Evolutionary conservation across 2,329 filamentous ascomycete genomes (phyloP), one percentile per base, ranked within the genome.

Genomic region (Trichoderma atroviride): DNA sequence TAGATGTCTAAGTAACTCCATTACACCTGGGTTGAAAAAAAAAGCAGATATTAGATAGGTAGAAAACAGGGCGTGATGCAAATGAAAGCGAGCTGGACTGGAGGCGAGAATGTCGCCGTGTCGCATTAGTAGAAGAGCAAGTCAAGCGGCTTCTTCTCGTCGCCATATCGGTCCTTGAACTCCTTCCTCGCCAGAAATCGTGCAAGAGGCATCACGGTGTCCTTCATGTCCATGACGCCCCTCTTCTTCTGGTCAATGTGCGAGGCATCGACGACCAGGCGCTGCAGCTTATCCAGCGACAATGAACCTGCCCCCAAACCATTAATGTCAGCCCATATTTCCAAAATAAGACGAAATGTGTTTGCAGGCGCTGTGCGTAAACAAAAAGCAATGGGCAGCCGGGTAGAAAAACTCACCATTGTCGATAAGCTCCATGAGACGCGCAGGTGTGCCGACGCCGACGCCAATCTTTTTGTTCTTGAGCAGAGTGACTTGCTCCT

Each of bases 221-320:
- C 96, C 79, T 92, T 93, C 93, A 98, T 97, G 77, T 98, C 96
- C 79, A 97, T 88, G 72, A 99, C 88, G 0, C 94, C 93, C 58
- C 94, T 87, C 84, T 97, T 97, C 86, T 99, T 99, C 80, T 92
- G 89, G 80, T 99, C 95, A 73, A 97, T 92, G 77, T 97, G 91
- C 9, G 94, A 97, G 16, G 92, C 93, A 80, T 99, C 96, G 37
- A 98, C 87, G 10, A 98, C 88, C 40, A 99, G 87, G 57, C 92
- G 87, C 81, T 93, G 88, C 66, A 98, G 79, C 70, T 91, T 87
- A 40, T 88, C 85, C 37, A 92, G 80, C 31, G 89, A 92, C 56
- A 98, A 81, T 3, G 91, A 89, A 43, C 91, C 91, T 79, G 56
- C 64, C 40, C 40, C 37, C 19, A 35, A 35, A 13, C 4, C 16